phyloP scores from a whole-genome alignment of 805 yeast genomes.

The Zygosaccharomyces pseudorouxii region DNA sequence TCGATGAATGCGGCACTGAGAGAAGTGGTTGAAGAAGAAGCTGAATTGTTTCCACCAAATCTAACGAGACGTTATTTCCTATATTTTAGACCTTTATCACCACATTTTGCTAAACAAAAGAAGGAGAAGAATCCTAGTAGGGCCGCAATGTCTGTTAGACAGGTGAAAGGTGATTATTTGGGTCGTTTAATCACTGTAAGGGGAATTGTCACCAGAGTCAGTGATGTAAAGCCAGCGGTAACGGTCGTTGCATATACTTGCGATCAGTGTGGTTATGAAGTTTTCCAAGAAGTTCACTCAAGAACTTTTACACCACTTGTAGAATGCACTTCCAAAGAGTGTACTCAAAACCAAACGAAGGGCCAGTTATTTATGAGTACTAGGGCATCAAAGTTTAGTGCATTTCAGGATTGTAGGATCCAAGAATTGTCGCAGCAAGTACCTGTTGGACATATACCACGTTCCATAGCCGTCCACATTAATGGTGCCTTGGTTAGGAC shows the following conservation, averaged over 20 bases:
- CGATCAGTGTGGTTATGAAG: slow-evolving; percentile 94
- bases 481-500: slow-evolving; percentile 86
- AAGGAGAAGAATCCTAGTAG: slow-evolving; percentile 30
- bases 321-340: slow-evolving; percentile 80
- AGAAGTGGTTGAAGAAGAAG: slow-evolving; percentile 36
- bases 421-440: slow-evolving; percentile 96
- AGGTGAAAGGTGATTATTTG: slow-evolving; percentile 73
- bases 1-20: slow-evolving; percentile 31
- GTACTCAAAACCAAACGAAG: slow-evolving; percentile 70
- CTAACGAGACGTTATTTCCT: slow-evolving; percentile 81
- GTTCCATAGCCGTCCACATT: slow-evolving; percentile 79
- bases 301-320: slow-evolving; percentile 80
- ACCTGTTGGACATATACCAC: slow-evolving; percentile 96
- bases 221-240: slow-evolving; percentile 93
- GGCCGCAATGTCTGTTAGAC: slow-evolving; percentile 81
- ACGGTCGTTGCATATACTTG: slow-evolving; percentile 93
- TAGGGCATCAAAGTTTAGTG: slow-evolving; percentile 90
- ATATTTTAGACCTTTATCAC: slow-evolving; percentile 77
- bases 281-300: slow-evolving; percentile 89
- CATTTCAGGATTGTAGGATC: slow-evolving; percentile 91
- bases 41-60: slow-evolving; percentile 73
- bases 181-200: slow-evolving; percentile 87
- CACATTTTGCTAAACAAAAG: slow-evolving; percentile 31
- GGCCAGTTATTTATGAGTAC: slow-evolving; percentile 92
- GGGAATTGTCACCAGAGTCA: slow-evolving; percentile 92